phyloP scores from a whole-genome alignment of 768 basidiomycete genomes.

The Agrocybe chaxingu region DNA sequence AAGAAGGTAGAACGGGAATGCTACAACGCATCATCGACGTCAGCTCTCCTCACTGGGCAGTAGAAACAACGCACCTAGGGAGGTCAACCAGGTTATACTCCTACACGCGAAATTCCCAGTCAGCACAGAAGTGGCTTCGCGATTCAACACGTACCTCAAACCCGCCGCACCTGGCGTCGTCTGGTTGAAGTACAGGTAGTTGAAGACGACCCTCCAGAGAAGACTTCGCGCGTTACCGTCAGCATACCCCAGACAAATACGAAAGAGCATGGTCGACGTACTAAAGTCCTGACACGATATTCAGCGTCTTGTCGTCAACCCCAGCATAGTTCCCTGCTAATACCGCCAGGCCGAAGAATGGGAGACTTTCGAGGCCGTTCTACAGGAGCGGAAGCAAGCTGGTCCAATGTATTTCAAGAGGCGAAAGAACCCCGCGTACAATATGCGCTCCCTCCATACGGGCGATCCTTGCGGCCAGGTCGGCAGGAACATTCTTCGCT shows the following conservation, averaged over 20 bases:
- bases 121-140: neutral
- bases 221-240: conserved; percentile 5
- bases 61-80: conserved; percentile 7
- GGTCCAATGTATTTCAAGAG: no score
- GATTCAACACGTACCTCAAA: conserved; percentile 9
- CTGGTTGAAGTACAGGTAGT: conserved; percentile 21
- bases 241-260: neutral
- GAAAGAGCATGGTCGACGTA: conserved; percentile 9
- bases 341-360: conserved; percentile 20
- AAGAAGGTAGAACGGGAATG: conserved; percentile 14
- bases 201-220: conserved; percentile 13
- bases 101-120: neutral
- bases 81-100: conserved; percentile 8
- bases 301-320: conserved; percentile 21
- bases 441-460: neutral
- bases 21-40: neutral
- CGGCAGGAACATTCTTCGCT: neutral
- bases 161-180: conserved; percentile 3
- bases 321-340: conserved; percentile 19
- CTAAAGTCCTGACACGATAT: conserved; percentile 24
- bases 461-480: neutral
- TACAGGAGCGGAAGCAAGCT: neutral
- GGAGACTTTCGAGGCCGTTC: conserved; percentile 21
- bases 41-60: neutral
- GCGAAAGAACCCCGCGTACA: conserved; percentile 1